phyloP scores from a whole-genome alignment of 306 rosid genomes.

The Lathyrus oleraceus region DNA sequence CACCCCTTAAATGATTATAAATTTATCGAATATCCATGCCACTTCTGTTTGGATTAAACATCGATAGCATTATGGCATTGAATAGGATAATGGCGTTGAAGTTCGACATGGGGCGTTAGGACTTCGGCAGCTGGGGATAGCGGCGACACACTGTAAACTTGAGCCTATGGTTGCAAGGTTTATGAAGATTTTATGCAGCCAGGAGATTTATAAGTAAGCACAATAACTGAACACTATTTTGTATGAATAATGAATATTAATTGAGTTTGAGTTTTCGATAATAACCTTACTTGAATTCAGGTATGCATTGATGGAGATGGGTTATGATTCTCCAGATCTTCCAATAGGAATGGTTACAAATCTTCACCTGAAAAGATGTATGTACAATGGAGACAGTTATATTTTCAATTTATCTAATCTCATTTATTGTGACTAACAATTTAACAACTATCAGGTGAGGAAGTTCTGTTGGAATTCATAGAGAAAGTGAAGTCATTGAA shows the following conservation, averaged over 20 bases:
- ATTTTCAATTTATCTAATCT: background rate
- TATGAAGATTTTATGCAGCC: slow-evolving; percentile 80
- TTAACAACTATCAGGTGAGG: slow-evolving; percentile 60
- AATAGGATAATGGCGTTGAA: slow-evolving; percentile 84
- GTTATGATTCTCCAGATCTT: slow-evolving; percentile 68
- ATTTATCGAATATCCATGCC: background rate
- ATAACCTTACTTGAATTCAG: slow-evolving; percentile 36
- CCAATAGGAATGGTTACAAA: slow-evolving; percentile 74
- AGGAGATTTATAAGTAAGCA: slow-evolving; percentile 68
- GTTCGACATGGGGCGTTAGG: slow-evolving; percentile 80
- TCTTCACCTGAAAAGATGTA: slow-evolving; percentile 71
- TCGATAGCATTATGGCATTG: background rate
- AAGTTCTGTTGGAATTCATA: slow-evolving; percentile 58
- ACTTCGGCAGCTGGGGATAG: slow-evolving; percentile 69
- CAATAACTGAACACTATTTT: slow-evolving; percentile 10
- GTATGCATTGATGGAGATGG: slow-evolving; percentile 91
- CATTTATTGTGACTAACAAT: background rate
- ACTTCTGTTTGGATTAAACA: background rate
- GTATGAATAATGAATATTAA: background rate
- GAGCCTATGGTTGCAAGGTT: slow-evolving; percentile 73
- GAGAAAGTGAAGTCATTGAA: slow-evolving; percentile 58
- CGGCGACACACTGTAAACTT: slow-evolving; percentile 67
- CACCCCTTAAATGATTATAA: background rate
- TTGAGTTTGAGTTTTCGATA: background rate
- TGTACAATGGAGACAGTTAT: background rate